A percentile compares a stretch with the other conserved stretches of the same genome.
These are phyloP conservation scores for Ceratocystis papillata DNA, from an alignment of 2,329 filamentous ascomycete genomes.

Conservation along the genomic window DNA sequence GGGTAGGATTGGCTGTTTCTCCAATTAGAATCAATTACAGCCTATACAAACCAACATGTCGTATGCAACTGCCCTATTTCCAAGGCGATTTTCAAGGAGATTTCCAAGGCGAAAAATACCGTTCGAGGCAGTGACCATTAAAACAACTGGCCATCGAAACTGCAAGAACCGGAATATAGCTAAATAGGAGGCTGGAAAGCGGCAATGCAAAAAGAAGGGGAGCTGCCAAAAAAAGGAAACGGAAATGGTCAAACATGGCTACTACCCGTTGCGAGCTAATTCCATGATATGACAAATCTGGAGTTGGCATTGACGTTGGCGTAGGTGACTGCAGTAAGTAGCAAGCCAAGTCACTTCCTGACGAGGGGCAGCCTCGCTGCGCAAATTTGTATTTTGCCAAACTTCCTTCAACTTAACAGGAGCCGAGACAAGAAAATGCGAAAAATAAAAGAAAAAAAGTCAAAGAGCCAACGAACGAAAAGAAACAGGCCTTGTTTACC, in stretches of 20 bases:
- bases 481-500: neutral
- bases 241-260: neutral
- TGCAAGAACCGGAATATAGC: neutral
- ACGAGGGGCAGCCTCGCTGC: too few species aligned
- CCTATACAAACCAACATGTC: neutral
- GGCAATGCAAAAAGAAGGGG: neutral
- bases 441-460: neutral
- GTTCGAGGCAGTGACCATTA: neutral
- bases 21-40: slow-evolving; percentile 8
- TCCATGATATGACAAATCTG: neutral
- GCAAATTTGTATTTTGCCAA: neutral
- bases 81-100: too few species aligned
- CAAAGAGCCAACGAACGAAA: neutral
- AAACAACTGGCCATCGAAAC: neutral
- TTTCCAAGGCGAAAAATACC: neutral
- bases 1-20: slow-evolving; percentile 4
- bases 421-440: neutral
- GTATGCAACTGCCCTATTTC: neutral
- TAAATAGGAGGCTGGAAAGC: neutral
- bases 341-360: too few species aligned
- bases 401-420: neutral
- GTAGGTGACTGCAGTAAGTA: neutral
- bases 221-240: neutral
- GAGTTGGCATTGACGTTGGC: slow-evolving; percentile 6
- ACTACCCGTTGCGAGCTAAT: slow-evolving; percentile 2